Conservation (phyloP, 1,139 yeast species). For the Yamadazyma triangularis region DNA sequence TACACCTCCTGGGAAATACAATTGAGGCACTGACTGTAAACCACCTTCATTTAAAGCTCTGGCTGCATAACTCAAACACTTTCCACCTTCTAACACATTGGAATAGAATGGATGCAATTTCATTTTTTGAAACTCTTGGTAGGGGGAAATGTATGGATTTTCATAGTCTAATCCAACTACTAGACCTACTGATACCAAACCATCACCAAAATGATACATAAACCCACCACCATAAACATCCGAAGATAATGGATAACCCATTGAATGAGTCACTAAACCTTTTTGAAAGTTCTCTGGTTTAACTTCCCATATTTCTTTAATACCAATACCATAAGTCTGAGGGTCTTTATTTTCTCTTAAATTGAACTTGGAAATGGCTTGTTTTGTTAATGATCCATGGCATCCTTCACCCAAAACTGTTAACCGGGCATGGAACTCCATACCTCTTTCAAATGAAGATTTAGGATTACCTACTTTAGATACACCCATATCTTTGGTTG, state of each 20-base stretch:
- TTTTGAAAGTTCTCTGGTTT: slow-evolving; percentile 71
- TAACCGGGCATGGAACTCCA: slow-evolving; percentile 89
- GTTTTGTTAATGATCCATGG: slow-evolving; percentile 87
- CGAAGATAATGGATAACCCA: slow-evolving; percentile 80
- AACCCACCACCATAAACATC: slow-evolving; percentile 94
- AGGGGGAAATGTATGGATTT: slow-evolving; percentile 93
- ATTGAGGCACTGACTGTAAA: slow-evolving; percentile 80
- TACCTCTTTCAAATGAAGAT: slow-evolving; percentile 83
- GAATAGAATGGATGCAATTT: slow-evolving; percentile 85
- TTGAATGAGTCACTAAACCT: slow-evolving; percentile 81
- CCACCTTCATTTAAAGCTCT: slow-evolving; percentile 97
- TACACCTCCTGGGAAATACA: slow-evolving; percentile 93
- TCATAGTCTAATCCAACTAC: slow-evolving; percentile 91
- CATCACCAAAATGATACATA: slow-evolving; percentile 94
- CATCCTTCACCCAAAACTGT: slow-evolving; percentile 96
- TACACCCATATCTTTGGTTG: slow-evolving; percentile 89
- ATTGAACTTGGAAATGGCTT: slow-evolving; percentile 62
- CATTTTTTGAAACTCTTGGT: slow-evolving; percentile 92
- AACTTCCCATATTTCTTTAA: slow-evolving; percentile 98
- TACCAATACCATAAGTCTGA: slow-evolving; percentile 95
- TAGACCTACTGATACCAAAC: slow-evolving; percentile 81
- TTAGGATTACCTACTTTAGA: slow-evolving; percentile 71
- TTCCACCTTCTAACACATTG: slow-evolving; percentile 78
- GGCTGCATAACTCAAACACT: slow-evolving; percentile 91
- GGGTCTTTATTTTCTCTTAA: slow-evolving; percentile 63